A percentile compares a stretch with the other conserved stretches of the same genome.
Conservation (phyloP, 129 eudicot genomes). For the Escallonia herrerae region DNA sequence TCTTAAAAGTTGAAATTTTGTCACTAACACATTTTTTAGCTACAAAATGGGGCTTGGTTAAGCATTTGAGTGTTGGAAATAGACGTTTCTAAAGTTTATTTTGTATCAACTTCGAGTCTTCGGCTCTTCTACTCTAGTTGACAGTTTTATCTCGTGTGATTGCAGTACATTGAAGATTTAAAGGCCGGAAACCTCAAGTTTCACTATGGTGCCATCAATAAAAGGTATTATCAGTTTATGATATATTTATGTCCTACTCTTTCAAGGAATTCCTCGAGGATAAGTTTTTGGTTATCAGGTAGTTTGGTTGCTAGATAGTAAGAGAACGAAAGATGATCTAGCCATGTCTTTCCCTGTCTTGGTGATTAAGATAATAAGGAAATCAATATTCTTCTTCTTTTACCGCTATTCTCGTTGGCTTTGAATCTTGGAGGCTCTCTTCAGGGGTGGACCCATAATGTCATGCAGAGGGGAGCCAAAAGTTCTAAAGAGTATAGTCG, state of each 20-base stretch:
- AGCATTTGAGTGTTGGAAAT: no score
- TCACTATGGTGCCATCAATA: slow-evolving; percentile 89
- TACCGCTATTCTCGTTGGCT: no score
- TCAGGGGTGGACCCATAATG: no score
- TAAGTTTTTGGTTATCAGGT: not conserved
- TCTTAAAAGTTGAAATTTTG: no score
- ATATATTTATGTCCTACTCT: not conserved
- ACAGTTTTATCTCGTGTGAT: slow-evolving; percentile 13
- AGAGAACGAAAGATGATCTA: not conserved
- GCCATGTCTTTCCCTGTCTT: no score
- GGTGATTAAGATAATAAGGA: no score
- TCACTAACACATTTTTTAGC: not conserved
- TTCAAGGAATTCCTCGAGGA: not conserved
- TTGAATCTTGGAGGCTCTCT: no score
- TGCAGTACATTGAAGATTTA: slow-evolving; percentile 77
- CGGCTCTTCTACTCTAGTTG: not conserved
- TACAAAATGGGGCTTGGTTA: no score
- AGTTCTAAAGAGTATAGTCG: no score
- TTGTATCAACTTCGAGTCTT: not conserved
- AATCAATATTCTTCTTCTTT: no score
- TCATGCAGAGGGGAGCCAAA: no score
- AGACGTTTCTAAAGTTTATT: no score
- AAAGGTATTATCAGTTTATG: slow-evolving; percentile 39
- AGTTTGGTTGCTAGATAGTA: not conserved
- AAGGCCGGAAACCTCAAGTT: slow-evolving; percentile 68